phyloP scores from a whole-genome alignment of 2,329 filamentous ascomycete species.

The Fusarium illudens region DNA sequence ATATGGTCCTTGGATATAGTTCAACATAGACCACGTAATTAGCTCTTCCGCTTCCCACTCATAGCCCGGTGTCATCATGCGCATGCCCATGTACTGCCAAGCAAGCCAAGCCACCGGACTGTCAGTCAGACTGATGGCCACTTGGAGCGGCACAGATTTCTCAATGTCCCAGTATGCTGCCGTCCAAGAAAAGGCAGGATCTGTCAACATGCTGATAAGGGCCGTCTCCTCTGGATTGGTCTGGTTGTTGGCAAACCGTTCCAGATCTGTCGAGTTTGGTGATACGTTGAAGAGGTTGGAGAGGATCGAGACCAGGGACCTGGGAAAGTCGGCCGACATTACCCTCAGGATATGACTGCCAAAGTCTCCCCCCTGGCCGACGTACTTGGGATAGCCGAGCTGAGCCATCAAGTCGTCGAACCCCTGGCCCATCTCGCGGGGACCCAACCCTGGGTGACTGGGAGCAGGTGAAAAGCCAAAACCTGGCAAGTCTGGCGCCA shows the following conservation, averaged over 20 bases:
- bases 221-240: conserved; percentile 2
- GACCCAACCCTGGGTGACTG: conserved; percentile 41
- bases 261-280: conserved; percentile 5
- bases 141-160: conserved; percentile 7
- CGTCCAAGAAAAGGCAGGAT: background rate
- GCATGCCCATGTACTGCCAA: conserved; percentile 22
- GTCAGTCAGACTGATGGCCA: conserved; percentile 6
- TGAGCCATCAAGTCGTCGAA: conserved; percentile 52
- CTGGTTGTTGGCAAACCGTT: background rate
- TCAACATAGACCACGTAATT: conserved; percentile 20
- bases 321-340: conserved; percentile 2
- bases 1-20: conserved; percentile 27
- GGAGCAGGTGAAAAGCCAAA: conserved; percentile 53
- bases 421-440: conserved; percentile 41
- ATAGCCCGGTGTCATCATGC: conserved; percentile 8
- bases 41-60: conserved; percentile 12
- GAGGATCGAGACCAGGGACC: background rate
- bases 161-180: conserved; percentile 4
- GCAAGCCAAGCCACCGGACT: conserved; percentile 14
- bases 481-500: conserved; percentile 55
- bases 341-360: conserved; percentile 33
- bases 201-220: background rate
- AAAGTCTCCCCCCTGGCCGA: conserved; percentile 45
- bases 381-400: conserved; percentile 50
- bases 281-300: background rate